Evolutionary conservation across 2,329 filamentous ascomycete species (phyloP).

Genomic region (Epichloe typhina): DNA sequence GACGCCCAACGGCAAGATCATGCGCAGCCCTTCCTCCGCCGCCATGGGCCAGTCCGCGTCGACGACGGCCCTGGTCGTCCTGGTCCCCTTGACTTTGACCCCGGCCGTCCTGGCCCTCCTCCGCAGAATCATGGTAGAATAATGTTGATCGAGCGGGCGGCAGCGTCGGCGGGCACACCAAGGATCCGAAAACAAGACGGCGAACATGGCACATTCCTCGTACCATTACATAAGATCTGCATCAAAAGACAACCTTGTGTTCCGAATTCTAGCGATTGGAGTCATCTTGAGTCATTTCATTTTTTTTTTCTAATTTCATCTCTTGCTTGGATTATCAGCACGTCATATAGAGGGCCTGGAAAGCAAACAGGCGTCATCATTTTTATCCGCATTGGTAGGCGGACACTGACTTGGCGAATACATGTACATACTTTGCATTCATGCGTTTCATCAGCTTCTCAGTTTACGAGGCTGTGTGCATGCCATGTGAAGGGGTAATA

Average conservation of each 20-base stretch:
- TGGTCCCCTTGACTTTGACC: slow-evolving; percentile 8
- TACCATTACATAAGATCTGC: neutral
- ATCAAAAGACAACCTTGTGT: neutral
- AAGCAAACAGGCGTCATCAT: neutral
- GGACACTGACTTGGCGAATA: no score
- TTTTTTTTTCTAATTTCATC: neutral
- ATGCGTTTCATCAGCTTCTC: no score
- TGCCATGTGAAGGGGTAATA: no score
- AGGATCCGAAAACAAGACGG: neutral
- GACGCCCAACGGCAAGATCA: slow-evolving; percentile 64
- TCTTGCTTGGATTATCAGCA: neutral
- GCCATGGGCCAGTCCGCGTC: neutral
- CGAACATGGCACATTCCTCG: neutral
- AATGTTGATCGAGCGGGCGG: neutral
- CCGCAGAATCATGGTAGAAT: slow-evolving; percentile 4
- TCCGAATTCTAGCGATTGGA: neutral
- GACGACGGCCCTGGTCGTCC: slow-evolving; percentile 13
- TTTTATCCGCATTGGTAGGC: neutral
- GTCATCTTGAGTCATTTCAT: neutral
- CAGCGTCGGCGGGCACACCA: neutral
- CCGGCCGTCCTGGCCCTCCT: slow-evolving; percentile 12
- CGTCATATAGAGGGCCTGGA: neutral
- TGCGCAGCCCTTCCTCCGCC: slow-evolving; percentile 42
- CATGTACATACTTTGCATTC: no score
- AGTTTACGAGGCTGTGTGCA: no score